Evolutionary conservation across 345 rosid genomes (phyloP), one percentile per base, ranked within the genome.

Genomic region (Populus ilicifolia): DNA sequence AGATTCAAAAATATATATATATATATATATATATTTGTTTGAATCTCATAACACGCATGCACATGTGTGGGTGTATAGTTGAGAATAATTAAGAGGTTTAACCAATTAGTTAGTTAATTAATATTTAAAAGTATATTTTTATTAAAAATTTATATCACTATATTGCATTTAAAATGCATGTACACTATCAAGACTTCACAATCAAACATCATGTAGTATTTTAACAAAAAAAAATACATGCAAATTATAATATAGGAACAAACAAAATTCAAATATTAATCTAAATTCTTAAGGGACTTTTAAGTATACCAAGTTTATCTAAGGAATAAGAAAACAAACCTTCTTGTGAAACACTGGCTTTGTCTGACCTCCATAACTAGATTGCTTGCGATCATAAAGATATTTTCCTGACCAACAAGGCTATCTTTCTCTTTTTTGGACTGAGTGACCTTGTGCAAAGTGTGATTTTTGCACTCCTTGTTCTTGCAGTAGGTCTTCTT

Each of bases 401-500:
- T 78, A 13, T 29, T 81, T 77, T 5, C 72, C 80, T 78, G 81
- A 6, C 68, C 77, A 72, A 77, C 76, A 29, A 66, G 62, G 46
- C 77, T 78, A 67, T 62, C 81, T 35, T 79, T 79, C 21, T 78
- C 69, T 35, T 79, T 79, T 48, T 79, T 79, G 74, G 68, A 79
- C 21, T 79, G 81, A 20, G 77, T 79, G 13, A 79, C 73, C 70
- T 74, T 70, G 39, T 74, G 78, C 65, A 79, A 46, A 17, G 78
- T 68, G 71, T 78, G 80, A 54, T 78, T 72, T 5, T 41, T n/a
- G 77, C 81, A 66, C 54, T 78, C 77, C 77, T 78, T 78, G 77
- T 30, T 50, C 46, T 78, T 78, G 67, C 77, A 78, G 62, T 67
- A 72, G 33, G 81, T 78, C 84, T 92, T 92, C 94, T 92, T 92